Evolutionary conservation across 192 early-diverging fungal genomes (phyloP).

Genomic region (Coemansia sp.): DNA sequence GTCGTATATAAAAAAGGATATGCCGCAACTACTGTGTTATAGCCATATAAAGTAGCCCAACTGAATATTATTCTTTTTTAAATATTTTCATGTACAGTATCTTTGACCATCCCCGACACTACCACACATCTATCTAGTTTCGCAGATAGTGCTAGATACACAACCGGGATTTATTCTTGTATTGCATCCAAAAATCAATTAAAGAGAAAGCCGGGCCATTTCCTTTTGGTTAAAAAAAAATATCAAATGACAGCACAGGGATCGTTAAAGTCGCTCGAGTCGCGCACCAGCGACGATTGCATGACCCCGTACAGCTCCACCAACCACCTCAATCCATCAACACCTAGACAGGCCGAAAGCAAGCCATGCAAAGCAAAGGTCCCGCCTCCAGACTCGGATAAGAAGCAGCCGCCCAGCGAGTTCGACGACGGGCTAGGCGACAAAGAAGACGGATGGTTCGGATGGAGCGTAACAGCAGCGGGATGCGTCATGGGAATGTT

Average conservation of each 20-base stretch:
- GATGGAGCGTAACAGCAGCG: constrained; percentile 42
- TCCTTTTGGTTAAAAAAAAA: too few relatives aligned
- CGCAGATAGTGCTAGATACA: too few relatives aligned
- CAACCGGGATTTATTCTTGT: too few relatives aligned
- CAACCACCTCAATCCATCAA: neutral
- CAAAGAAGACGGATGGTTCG: constrained; percentile 36
- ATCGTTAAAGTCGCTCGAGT: constrained; percentile 5
- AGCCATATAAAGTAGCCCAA: neutral
- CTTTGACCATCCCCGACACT: neutral
- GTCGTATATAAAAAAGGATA: neutral
- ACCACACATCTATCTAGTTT: neutral
- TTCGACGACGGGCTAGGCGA: constrained; percentile 7
- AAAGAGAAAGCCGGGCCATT: too few relatives aligned
- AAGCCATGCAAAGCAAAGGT: too few relatives aligned
- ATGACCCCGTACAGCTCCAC: neutral
- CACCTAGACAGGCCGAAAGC: neutral
- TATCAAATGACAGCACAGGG: neutral
- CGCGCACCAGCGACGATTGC: neutral
- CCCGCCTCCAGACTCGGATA: neutral
- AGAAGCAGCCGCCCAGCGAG: neutral
- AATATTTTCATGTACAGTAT: neutral
- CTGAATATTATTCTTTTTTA: neutral
- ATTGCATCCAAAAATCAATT: too few relatives aligned
- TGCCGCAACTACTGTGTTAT: neutral
- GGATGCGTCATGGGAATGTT: constrained; percentile 49